Evolutionary conservation across 805 yeast genomes (phyloP).

Genomic region (Pichia gijzeniarum): DNA sequence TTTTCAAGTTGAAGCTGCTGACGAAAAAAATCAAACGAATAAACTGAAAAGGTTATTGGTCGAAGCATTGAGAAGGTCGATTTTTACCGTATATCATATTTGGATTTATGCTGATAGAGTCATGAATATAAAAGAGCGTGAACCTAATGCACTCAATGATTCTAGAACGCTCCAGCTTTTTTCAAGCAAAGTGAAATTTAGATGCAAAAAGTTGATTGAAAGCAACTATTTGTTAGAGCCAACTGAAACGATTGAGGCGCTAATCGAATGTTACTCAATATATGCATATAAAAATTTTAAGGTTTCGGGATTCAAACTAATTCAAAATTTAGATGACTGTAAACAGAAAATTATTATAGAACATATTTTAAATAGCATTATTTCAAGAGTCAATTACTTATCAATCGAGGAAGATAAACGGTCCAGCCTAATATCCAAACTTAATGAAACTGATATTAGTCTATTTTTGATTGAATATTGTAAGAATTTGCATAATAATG

Average conservation of each 20-base stretch:
- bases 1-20: constrained; percentile 63
- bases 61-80: constrained; percentile 58
- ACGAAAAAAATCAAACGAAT: constrained; percentile 42
- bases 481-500: constrained; percentile 45
- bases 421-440: constrained; percentile 42
- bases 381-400: constrained; percentile 37
- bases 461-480: constrained; percentile 56
- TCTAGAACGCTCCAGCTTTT: constrained; percentile 37
- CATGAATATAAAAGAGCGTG: background rate
- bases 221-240: constrained; percentile 62
- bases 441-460: constrained; percentile 41
- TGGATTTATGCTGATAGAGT: constrained; percentile 65
- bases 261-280: constrained; percentile 34
- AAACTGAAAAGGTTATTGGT: constrained; percentile 51
- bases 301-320: constrained; percentile 34
- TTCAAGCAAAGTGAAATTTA: constrained; percentile 59
- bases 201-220: constrained; percentile 61
- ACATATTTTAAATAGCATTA: constrained; percentile 50
- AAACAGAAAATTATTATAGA: constrained; percentile 72
- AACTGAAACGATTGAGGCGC: constrained; percentile 61
- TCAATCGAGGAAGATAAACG: constrained; percentile 25
- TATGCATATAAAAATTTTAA: constrained; percentile 17
- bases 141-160: background rate
- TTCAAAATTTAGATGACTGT: constrained; percentile 82
- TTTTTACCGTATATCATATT: constrained; percentile 47